phyloP scores from a whole-genome alignment of 805 yeast species.

The Metschnikowia koreensis region DNA sequence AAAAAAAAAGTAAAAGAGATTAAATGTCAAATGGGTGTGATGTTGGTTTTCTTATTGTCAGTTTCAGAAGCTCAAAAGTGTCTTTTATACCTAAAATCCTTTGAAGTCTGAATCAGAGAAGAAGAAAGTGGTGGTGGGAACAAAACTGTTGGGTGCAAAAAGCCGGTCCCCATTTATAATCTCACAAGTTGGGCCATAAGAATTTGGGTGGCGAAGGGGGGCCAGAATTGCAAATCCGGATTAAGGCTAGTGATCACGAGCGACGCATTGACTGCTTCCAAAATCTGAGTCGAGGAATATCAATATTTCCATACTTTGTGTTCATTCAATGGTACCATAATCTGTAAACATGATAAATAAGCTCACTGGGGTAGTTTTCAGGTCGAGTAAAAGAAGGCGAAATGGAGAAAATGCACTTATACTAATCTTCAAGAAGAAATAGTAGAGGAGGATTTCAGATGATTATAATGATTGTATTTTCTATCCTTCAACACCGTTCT shows the following conservation, averaged over 20 bases:
- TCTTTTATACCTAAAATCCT: neutral
- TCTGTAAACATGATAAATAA: too few species aligned
- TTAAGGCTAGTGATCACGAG: neutral
- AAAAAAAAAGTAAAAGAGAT: too few species aligned
- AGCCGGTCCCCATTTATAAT: neutral
- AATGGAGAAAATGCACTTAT: too few species aligned
- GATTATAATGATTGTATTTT: neutral
- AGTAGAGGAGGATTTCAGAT: neutral
- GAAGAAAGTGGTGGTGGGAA: neutral
- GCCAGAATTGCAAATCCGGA: neutral
- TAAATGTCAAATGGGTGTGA: neutral
- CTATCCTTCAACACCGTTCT: neutral
- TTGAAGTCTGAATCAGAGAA: neutral
- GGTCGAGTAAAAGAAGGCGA: too few species aligned
- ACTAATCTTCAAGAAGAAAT: too few species aligned
- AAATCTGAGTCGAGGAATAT: too few species aligned
- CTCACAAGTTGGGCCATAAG: neutral
- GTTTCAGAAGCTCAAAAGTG: neutral
- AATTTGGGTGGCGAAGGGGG: neutral
- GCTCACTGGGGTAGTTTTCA: too few species aligned
- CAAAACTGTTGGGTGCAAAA: neutral
- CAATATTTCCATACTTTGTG: too few species aligned
- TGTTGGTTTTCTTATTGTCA: neutral
- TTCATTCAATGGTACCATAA: too few species aligned
- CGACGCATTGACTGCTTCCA: neutral